phyloP scores from a whole-genome alignment of 164 flowering plant species.

The Amborella trichopoda region DNA sequence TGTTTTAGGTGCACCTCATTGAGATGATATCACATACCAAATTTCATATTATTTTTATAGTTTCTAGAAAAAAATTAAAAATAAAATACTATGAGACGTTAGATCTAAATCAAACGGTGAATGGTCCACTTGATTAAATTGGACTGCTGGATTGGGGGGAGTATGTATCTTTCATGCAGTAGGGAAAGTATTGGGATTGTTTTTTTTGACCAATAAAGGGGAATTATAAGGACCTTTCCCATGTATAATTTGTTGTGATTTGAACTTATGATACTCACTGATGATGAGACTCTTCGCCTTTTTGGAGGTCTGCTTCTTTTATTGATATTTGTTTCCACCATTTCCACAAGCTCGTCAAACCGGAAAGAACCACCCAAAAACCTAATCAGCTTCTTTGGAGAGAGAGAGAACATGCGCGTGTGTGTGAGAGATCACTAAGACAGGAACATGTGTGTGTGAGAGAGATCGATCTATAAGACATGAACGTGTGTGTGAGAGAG shows the following conservation, averaged over 20 bases:
- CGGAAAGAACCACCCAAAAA: constrained; percentile 10
- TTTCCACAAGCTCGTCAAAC: constrained; percentile 38
- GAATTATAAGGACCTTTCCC: background rate
- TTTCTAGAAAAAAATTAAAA: too few relatives aligned
- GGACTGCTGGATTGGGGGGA: too few relatives aligned
- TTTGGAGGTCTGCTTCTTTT: constrained; percentile 22
- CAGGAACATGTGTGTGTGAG: background rate
- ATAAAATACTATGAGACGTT: too few relatives aligned
- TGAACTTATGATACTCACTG: constrained; percentile 11
- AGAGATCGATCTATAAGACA: background rate
- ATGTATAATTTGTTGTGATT: background rate
- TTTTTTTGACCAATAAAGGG: background rate
- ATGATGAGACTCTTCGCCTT: constrained; percentile 21
- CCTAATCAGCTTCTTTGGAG: constrained; percentile 7
- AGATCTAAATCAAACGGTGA: too few relatives aligned
- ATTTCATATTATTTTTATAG: too few relatives aligned
- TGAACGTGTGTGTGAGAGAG: background rate
- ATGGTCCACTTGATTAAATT: too few relatives aligned
- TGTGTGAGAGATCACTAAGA: background rate
- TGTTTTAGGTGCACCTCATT: too few relatives aligned
- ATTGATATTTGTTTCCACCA: constrained; percentile 29
- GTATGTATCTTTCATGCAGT: background rate
- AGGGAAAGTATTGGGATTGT: background rate
- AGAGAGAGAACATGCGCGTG: background rate
- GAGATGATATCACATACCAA: too few relatives aligned